Evolutionary conservation across 768 basidiomycete genomes (phyloP), one percentile per base, ranked within the genome.

Genomic region (Mycena sanguinolenta): DNA sequence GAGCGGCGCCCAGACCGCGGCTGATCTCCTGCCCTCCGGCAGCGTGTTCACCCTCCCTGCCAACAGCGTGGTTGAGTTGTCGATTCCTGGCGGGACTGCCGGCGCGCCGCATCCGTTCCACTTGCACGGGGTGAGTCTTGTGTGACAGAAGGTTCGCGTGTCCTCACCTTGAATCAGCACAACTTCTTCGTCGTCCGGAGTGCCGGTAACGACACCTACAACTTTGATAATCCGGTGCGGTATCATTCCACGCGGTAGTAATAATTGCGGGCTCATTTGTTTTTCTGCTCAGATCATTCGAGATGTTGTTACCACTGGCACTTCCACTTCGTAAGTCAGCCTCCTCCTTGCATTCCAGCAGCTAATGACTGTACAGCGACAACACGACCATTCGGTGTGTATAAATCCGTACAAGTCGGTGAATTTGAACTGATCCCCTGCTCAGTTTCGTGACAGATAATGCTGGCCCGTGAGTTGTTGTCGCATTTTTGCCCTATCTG

Each of bases 401-500:
- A 3, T 50, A 19, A n/a, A n/a, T n/a, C 7, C 12, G 12, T 19
- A 46, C 23, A 50, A 19, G 21, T 19, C 13, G 7, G n/a, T n/a
- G n/a, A n/a, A n/a, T n/a, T 28, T 23, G 12, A 27, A 19, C 27
- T 30, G 17, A 28, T 42, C 28, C 42, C n/a, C 21, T 27, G 4
- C 42, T 30, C 21, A 59, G 58, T 30, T 59, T 88, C 78, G 69
- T 79, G 23, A 88, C 89, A 3, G 84, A 91, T 74, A 91, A 66
- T 10, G 55, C 65, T 30, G 65, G 65, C 34, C 65, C 65, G 64
- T 65, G 17, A 19, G 64, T 58, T 19, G 3, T 16, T 34, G 13
- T 21, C 25, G 0, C 12, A 12, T 16, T 12, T 9, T 8, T n/a
- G 2, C 13, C n/a, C n/a, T 9, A 0, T 39, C 60, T 57, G 28